Percentiles rank a stretch among this genome's conserved stretches.
These are phyloP conservation scores for Botryotinia calthae DNA, from an alignment of 2,329 filamentous ascomycete species.

Conservation along the genomic window DNA sequence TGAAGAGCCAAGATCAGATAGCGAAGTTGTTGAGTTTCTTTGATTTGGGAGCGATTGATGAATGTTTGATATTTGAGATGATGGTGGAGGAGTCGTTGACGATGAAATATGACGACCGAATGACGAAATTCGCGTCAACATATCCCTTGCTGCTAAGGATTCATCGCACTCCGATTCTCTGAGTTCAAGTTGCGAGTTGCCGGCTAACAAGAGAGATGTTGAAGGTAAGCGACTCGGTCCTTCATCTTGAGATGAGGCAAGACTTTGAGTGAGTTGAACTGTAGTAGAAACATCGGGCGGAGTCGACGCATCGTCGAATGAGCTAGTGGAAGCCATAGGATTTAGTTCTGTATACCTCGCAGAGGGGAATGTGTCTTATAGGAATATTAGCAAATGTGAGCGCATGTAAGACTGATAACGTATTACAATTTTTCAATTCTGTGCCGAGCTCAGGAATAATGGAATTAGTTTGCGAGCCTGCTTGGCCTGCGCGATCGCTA, in stretches of 20 bases:
- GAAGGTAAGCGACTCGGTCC: conserved; percentile 23
- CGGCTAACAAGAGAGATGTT: conserved; percentile 24
- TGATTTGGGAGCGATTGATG: conserved; percentile 21
- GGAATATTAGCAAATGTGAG: conserved; percentile 7
- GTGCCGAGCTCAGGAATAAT: not conserved
- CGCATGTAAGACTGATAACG: not conserved
- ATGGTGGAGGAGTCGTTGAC: conserved; percentile 47
- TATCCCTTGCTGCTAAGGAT: conserved; percentile 1
- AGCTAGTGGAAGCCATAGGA: conserved; percentile 33
- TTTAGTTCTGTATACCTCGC: not conserved
- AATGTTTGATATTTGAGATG: conserved; percentile 50
- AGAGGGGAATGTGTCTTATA: not conserved
- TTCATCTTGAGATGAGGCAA: conserved; percentile 26
- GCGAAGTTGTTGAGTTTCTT: conserved; percentile 27
- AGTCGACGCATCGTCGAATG: conserved; percentile 29
- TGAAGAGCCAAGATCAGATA: conserved; percentile 33
- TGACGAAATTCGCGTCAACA: not conserved
- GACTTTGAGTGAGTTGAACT: conserved; percentile 28
- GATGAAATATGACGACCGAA: conserved; percentile 1
- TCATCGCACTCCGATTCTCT: not conserved
- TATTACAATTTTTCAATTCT: not conserved
- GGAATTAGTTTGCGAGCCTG: not conserved
- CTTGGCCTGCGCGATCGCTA: not conserved
- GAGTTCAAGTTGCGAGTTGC: not conserved
- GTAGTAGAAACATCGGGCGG: conserved; percentile 30